Base-by-base conservation (phyloP, 176 grass and related monocot species). In the Bromus sterilis region DNA sequence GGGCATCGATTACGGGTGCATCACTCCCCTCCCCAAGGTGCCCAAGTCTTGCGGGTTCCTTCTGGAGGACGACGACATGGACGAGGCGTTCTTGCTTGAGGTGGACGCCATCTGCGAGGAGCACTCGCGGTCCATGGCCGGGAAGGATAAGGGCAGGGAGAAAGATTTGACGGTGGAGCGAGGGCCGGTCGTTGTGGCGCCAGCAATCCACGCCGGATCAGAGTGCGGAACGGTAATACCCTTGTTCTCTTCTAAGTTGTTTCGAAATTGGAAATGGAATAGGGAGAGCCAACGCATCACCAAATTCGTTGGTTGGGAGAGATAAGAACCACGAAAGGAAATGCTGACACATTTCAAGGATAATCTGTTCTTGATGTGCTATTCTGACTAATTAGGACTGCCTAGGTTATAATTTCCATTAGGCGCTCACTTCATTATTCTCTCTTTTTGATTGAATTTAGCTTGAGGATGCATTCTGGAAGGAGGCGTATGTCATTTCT, bases 91-190 rank as follows among this genome's bases (percentile, higher is more conserved):
- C 82, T 72, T 98, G 44, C 88, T 31, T 59, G 87, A 90, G 83
- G 92, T 98, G 71, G 95, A 98, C 43, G 88, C 88, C 73, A 91
- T 98, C 28, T 94, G 92, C 49, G 74, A 90, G 76, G 88, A 98
- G 81, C 91, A 78, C 48, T 80, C 75, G 53, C 70, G 66, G 51
- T 85, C 81, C 73, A 78, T 35, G 56, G 43, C 72, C 4, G 42
- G 16, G n/a, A 89, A 89, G 64, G 71, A 31, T 18, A 75, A 80
- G 40, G 72, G 9, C 13, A 75, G 46, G 26, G 64, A 73, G 75
- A 78, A 72, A 26, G 63, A 79, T 48, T 72, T 16, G 15, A 9
- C 16, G 29, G 66, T 12, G 29, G 75, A 66, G 35, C 43, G 15
- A 21, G 42, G 46, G 11, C 48, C 28, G 10, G 72, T 56, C 21